A percentile compares a stretch with the other conserved stretches of the same genome.
Conservation (phyloP, 2,329 filamentous ascomycete species). For the Fusarium longipes region DNA sequence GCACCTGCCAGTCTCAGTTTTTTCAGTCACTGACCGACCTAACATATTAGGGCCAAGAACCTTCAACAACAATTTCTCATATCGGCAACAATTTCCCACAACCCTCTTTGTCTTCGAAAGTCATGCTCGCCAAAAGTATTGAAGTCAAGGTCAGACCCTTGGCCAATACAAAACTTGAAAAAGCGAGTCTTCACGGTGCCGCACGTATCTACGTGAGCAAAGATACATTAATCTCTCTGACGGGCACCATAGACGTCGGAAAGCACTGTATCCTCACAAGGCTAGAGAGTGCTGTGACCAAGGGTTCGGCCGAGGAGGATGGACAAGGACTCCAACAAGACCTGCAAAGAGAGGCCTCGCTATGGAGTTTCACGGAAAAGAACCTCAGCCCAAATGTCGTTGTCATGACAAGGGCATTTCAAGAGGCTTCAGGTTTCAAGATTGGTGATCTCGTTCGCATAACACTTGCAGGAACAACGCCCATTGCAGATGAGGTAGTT, state of each 20-base stretch:
- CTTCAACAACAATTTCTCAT: not conserved
- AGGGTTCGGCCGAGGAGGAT: conserved; percentile 14
- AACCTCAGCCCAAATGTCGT: conserved; percentile 75
- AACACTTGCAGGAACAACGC: conserved; percentile 65
- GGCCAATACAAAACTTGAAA: conserved; percentile 56
- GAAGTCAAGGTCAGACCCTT: conserved; percentile 57
- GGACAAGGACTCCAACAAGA: conserved; percentile 17
- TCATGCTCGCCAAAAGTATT: conserved; percentile 52
- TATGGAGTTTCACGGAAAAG: conserved; percentile 65
- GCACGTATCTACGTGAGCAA: conserved; percentile 62
- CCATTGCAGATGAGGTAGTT: conserved; percentile 67
- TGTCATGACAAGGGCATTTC: conserved; percentile 78
- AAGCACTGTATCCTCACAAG: conserved; percentile 57
- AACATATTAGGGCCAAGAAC: too few species aligned
- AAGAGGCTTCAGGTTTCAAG: conserved; percentile 77
- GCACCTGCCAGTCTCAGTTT: not conserved
- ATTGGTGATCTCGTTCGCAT: conserved; percentile 74
- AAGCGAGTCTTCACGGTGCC: conserved; percentile 56
- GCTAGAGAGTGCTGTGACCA: conserved; percentile 26
- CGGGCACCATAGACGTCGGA: conserved; percentile 57
- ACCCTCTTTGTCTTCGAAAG: not conserved
- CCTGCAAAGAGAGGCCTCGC: conserved; percentile 57
- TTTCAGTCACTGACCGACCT: too few species aligned
- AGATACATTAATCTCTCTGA: conserved; percentile 59
- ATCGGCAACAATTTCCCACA: not conserved